Conservation (phyloP, 148 eudicot species). For the Amaranthus palmeri region DNA sequence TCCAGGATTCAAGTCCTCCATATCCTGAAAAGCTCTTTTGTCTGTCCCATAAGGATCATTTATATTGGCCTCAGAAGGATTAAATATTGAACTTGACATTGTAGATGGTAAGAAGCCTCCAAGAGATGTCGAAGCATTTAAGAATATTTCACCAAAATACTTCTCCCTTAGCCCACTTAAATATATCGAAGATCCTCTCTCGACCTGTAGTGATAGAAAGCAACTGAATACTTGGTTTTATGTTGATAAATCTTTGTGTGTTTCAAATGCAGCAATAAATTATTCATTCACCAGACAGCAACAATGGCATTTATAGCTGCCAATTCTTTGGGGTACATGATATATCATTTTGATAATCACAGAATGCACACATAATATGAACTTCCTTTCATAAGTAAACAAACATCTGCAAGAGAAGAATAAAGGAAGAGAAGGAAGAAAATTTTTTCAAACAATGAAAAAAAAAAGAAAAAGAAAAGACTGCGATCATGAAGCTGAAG, state of each 20-base stretch:
- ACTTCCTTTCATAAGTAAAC: slow-evolving; percentile 3
- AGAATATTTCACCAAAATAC: slow-evolving; percentile 90
- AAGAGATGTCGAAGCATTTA: slow-evolving; percentile 61
- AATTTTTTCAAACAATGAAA: neutral
- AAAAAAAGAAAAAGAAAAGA: neutral
- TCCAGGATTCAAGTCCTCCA: slow-evolving; percentile 29
- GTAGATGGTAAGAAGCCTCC: slow-evolving; percentile 31
- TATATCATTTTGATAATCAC: neutral
- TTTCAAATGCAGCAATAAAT: neutral
- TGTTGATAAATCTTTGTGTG: neutral
- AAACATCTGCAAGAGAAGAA: neutral
- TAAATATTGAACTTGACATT: slow-evolving; percentile 29
- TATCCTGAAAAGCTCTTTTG: slow-evolving; percentile 32
- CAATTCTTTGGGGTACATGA: neutral
- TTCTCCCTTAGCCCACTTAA: slow-evolving; percentile 91
- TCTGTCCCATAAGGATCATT: slow-evolving; percentile 30
- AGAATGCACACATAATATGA: neutral
- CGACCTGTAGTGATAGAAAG: slow-evolving; percentile 53
- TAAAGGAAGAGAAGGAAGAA: neutral
- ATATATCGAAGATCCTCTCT: slow-evolving; percentile 79
- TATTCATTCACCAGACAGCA: neutral
- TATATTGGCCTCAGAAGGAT: slow-evolving; percentile 24
- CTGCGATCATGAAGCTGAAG: neutral
- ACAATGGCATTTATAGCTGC: neutral
- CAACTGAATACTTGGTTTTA: neutral